Evolutionary conservation across 2,329 filamentous ascomycete species (phyloP).

Genomic region (Trichophyton equinum): DNA sequence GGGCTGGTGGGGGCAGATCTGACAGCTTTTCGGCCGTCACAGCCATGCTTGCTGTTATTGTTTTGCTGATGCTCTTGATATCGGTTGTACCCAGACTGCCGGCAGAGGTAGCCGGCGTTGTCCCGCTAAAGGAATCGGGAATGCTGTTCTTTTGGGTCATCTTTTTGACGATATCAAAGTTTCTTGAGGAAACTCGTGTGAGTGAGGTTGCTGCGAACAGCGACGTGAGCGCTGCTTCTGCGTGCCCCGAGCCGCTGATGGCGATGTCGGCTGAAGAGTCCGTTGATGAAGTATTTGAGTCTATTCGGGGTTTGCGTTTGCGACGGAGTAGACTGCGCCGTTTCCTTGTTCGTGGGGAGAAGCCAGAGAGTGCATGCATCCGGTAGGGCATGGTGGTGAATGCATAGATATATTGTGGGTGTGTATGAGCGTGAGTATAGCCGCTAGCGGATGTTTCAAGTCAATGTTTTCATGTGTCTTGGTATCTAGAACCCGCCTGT

Average conservation of each 20-base stretch:
- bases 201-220: not conserved
- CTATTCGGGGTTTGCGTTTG: not conserved
- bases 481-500: not conserved
- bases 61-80: not conserved
- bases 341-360: not conserved
- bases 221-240: not conserved
- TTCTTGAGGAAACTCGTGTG: not conserved
- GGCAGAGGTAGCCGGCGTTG: not conserved
- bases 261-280: not conserved
- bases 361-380: not conserved
- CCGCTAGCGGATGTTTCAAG: not conserved
- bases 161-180: not conserved
- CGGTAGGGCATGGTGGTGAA: not conserved
- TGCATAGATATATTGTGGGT: not conserved
- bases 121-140: not conserved
- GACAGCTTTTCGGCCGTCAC: not conserved
- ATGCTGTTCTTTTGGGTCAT: not conserved
- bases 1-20: not conserved
- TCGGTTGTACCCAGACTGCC: not conserved
- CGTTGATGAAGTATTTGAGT: not conserved
- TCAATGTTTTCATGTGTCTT: not conserved
- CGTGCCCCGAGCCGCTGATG: not conserved
- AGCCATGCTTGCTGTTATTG: not conserved
- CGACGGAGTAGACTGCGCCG: not conserved
- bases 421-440: not conserved